These are phyloP conservation scores for Tilletia indica DNA, from an alignment of 1,284 basidiomycete species.

Conservation along the genomic window DNA sequence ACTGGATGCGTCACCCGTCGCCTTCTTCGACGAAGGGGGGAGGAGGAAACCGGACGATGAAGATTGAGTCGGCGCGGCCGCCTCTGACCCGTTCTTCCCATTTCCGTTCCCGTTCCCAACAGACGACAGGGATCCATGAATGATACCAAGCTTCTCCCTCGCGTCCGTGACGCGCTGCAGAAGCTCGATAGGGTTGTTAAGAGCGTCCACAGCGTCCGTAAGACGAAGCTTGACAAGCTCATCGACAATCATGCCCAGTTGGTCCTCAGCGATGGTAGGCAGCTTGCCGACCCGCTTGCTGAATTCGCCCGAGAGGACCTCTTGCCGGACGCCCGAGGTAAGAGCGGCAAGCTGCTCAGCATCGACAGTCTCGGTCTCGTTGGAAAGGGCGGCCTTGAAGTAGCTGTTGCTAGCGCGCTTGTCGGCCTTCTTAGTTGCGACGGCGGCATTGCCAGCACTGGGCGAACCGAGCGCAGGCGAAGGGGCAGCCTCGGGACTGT, in stretches of 20 bases:
- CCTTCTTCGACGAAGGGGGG: slow-evolving; percentile 10
- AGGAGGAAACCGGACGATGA: slow-evolving; percentile 1
- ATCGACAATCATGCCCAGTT: slow-evolving; percentile 68
- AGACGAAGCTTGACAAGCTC: slow-evolving; percentile 68
- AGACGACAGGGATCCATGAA: not conserved
- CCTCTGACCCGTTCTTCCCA: not conserved
- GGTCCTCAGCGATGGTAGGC: slow-evolving; percentile 37
- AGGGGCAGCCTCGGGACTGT: slow-evolving; percentile 1
- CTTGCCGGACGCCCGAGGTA: slow-evolving; percentile 76
- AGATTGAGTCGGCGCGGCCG: not conserved
- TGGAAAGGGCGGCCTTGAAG: slow-evolving; percentile 38
- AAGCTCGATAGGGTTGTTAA: slow-evolving; percentile 69
- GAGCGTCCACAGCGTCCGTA: slow-evolving; percentile 70
- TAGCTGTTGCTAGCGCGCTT: slow-evolving; percentile 39
- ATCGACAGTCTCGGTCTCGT: slow-evolving; percentile 57
- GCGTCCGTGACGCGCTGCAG: slow-evolving; percentile 63
- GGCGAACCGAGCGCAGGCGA: not conserved
- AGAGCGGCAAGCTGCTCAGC: slow-evolving; percentile 67
- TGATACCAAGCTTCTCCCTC: slow-evolving; percentile 29
- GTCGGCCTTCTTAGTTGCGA: slow-evolving; percentile 25
- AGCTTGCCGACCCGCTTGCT: slow-evolving; percentile 67
- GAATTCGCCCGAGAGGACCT: slow-evolving; percentile 76
- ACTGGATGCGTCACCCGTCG: slow-evolving; percentile 29
- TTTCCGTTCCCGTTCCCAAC: not conserved
- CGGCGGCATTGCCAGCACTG: not conserved